These are phyloP conservation scores for Tylopilus intermedius DNA, from an alignment of 768 basidiomycete species.

Conservation along the genomic window DNA sequence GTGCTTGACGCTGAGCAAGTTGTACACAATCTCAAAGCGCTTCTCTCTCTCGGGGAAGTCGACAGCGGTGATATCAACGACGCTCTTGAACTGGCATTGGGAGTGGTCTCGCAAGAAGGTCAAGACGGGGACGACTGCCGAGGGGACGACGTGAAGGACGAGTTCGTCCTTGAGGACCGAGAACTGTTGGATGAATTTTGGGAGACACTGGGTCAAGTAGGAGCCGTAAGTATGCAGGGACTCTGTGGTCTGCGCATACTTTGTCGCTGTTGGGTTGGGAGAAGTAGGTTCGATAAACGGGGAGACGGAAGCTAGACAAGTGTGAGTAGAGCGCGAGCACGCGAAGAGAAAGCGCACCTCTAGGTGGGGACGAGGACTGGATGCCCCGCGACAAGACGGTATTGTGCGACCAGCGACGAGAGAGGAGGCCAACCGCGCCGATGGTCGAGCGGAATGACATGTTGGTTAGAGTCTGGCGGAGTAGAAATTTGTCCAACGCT, in stretches of 20 bases:
- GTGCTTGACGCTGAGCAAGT: conserved; percentile 76
- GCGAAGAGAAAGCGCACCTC: conserved; percentile 36
- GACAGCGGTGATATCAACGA: conserved; percentile 92
- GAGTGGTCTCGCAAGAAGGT: conserved; percentile 93
- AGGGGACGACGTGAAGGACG: conserved; percentile 80
- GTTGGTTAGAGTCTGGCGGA: conserved; percentile 19
- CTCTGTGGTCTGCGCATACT: conserved; percentile 68
- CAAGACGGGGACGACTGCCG: conserved; percentile 76
- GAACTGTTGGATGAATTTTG: conserved; percentile 98
- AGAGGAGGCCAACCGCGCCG: conserved; percentile 39
- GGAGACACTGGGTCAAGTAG: conserved; percentile 87
- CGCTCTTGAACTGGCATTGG: conserved; percentile 88
- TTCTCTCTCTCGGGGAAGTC: conserved; percentile 92
- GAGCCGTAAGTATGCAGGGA: conserved; percentile 88
- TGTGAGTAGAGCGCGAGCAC: conserved; percentile 8
- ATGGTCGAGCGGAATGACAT: conserved; percentile 39
- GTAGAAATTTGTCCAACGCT: conserved; percentile 20
- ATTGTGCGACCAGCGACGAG: conserved; percentile 29
- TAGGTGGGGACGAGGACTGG: conserved; percentile 42
- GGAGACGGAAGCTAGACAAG: conserved; percentile 50
- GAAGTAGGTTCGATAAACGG: conserved; percentile 91
- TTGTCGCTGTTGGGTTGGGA: conserved; percentile 73
- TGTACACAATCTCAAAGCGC: conserved; percentile 96
- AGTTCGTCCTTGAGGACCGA: conserved; percentile 95
- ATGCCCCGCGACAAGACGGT: conserved; percentile 36